A percentile compares a stretch with the other conserved stretches of the same genome.
phyloP scores from a whole-genome alignment of 768 basidiomycete species.

The Mycena vulgaris region DNA sequence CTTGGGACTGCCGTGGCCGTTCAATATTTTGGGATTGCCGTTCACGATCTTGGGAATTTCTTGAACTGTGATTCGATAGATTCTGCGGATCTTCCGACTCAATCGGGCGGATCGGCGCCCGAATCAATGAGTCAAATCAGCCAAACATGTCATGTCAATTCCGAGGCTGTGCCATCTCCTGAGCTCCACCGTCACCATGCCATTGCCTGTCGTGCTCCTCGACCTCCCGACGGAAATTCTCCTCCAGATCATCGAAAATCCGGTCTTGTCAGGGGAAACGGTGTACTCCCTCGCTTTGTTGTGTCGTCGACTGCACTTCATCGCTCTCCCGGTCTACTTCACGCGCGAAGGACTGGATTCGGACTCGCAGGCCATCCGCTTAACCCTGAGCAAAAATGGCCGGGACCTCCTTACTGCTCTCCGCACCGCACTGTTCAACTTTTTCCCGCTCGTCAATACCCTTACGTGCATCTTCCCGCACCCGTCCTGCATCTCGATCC shows the following conservation, averaged over 20 bases:
- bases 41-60: no score
- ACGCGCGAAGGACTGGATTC: neutral
- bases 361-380: neutral
- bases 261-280: neutral
- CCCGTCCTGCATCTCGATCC: slow-evolving; percentile 2
- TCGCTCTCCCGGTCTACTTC: slow-evolving; percentile 14
- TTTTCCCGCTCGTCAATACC: neutral
- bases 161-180: no score
- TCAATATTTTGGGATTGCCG: no score
- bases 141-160: no score
- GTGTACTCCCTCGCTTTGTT: neutral
- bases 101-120: no score
- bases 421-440: neutral
- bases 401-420: neutral
- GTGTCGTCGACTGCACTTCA: slow-evolving; percentile 12
- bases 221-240: slow-evolving; percentile 24
- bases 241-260: neutral
- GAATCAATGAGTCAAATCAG: no score
- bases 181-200: neutral
- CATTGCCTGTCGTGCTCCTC: neutral
- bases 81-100: no score
- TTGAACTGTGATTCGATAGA: no score
- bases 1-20: no score
- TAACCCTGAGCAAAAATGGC: neutral
- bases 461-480: slow-evolving; percentile 15